Base-by-base conservation (phyloP, 352 stramenopile genomes). In the Globisporangium radiosum region DNA sequence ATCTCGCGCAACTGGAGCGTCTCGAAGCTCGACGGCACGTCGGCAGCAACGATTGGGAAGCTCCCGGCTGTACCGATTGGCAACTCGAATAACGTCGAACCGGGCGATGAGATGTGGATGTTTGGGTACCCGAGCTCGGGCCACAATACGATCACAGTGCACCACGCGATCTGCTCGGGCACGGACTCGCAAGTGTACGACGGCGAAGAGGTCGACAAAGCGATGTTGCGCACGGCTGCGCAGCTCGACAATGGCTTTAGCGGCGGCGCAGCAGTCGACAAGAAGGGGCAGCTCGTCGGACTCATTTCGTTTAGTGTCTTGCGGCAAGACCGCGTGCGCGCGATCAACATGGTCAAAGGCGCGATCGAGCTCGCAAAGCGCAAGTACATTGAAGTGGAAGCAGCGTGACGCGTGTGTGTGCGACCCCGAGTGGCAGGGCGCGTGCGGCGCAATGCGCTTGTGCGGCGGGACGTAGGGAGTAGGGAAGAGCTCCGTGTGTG, bases 81-180 rank as follows among this genome's bases (percentile, higher is more conserved):
- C 38, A 94, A 94, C 57, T 94, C 85, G 44, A 94, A 94, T 66
- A 94, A 92, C 40, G 76, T 94, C 17, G 85, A 94, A 58, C 85
- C 85, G 13, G 85, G 85, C 33, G 85, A 94, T 60, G 85, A 94
- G 57, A 92, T 94, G 83, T 94, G 85, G 85, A 94, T 94, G 85
- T 94, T 94, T 72, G 85, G 85, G 9, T 94, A 94, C 55, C 85
- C 85, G 17, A 94, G 85, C 65, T 92, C 81, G 49, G 85, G 85
- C 17, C 85, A 94, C 72, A 94, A 94, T 64, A 94, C 85, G 25
- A 94, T 94, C 69, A 94, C 85, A 2, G 85, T 94, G 57, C 85
- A 94, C 63, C 83, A 92, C 58, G 85, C 85, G n/a, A 94, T 94
- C 59, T 94, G 85, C 63, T 94, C 85, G 4, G 85, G 85, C 51